phyloP scores from a whole-genome alignment of 106 monocot genomes.

The Agapanthus africanus region DNA sequence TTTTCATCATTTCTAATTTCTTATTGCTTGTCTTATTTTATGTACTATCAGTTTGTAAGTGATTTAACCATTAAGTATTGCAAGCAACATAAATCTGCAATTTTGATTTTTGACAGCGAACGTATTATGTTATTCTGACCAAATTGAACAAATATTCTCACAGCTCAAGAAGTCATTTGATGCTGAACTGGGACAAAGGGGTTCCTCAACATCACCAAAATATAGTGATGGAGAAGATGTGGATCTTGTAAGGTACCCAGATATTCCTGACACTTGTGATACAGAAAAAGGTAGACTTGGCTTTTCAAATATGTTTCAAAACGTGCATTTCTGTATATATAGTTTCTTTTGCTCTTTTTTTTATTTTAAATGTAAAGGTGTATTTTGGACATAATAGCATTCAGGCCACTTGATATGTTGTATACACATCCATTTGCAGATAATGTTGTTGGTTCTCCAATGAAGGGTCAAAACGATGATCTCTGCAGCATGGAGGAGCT shows the following conservation, averaged over 20 bases:
- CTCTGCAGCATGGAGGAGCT: conserved; percentile 4
- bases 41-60: background rate
- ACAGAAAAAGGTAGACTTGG: conserved; percentile 24
- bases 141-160: conserved; percentile 14
- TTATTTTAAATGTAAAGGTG: background rate
- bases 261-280: conserved; percentile 38
- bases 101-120: conserved; percentile 1
- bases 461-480: conserved; percentile 13
- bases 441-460: conserved; percentile 13
- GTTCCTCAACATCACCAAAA: background rate
- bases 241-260: background rate
- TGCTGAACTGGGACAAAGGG: conserved; percentile 12
- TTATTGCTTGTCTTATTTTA: background rate
- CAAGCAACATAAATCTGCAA: background rate
- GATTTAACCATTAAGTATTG: background rate
- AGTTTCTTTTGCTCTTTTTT: background rate
- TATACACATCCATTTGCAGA: no score
- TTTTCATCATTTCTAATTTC: background rate
- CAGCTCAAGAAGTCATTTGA: conserved; percentile 30
- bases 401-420: background rate
- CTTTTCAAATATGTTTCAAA: conserved; percentile 8
- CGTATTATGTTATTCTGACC: background rate
- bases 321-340: conserved; percentile 8
- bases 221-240: background rate
- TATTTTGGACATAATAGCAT: background rate